Evolutionary conservation across 176 grass and related monocot genomes (phyloP), one percentile per base, ranked within the genome.

Genomic region (Oryza meyeriana): DNA sequence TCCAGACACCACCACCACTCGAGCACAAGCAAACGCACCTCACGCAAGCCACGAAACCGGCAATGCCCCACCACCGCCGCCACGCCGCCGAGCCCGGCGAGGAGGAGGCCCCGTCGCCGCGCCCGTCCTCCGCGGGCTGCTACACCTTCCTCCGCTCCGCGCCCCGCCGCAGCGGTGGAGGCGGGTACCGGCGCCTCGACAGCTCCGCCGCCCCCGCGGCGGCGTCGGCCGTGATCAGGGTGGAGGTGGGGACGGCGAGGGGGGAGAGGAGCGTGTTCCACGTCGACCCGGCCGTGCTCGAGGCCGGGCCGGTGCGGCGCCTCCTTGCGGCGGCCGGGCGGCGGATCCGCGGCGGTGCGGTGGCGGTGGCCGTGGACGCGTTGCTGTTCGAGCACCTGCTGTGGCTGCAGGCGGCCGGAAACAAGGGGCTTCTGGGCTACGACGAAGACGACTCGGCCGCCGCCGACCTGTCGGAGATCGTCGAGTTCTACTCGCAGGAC

Each of bases 381-480:
- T 12, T 94, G 58, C 89, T 94, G 52, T 94, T 94, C 78, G 89
- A 94, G 75, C 92, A 94, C 81, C 82, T 94, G 74, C 81, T 94
- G 2, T 94, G 92, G 92, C 80, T 91, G 39, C 55, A 59, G 55
- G 87, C 83, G 10, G 35, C 69, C 29, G 57, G 61, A 10, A 36
- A 61, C 30, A 76, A 64, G 7, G 34, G 6, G 12, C 68, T 26
- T 31, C 45, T 48, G 14, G 55, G 13, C 0, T 25, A 25, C 55
- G 55, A 3, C 0, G 66, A 24, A 2, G 84, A 47, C 4, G 76
- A 71, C 10, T 26, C 88, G 22, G 32, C 26, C 32, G 61, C 48
- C 32, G 80, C 61, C 1, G 83, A 94, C 17, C 63, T 94, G 65
- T 79, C 76, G 27, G 89, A 94, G 79, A 94, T 94, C 78, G 77